Conservation (phyloP, 2,329 filamentous ascomycete species). For the Calonectria pseudoreteaudii region DNA sequence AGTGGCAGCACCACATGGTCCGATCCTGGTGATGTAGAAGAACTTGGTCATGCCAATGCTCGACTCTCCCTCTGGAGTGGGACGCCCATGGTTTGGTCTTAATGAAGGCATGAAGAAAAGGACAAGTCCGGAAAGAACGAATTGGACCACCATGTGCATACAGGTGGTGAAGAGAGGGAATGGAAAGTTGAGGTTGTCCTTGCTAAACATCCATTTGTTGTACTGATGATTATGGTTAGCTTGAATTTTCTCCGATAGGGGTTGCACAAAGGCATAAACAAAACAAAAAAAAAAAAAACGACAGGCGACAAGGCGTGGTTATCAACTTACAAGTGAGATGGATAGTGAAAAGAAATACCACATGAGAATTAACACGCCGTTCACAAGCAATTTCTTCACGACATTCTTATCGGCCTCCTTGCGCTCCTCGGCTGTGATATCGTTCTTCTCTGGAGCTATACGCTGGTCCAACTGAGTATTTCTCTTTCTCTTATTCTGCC, state of each 20-base stretch:
- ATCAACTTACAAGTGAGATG: constrained; percentile 82
- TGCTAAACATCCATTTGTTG: constrained; percentile 99
- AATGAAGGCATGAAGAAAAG: constrained; percentile 86
- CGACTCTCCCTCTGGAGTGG: constrained; percentile 66
- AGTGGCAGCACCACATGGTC: constrained; percentile 91
- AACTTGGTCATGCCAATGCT: constrained; percentile 81
- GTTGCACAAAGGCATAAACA: neutral
- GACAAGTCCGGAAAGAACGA: constrained; percentile 80
- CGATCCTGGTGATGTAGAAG: constrained; percentile 93
- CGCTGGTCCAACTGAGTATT: constrained; percentile 78
- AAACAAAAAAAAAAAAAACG: neutral
- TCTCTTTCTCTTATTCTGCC: constrained; percentile 73
- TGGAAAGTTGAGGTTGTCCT: constrained; percentile 85
- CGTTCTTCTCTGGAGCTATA: constrained; percentile 68
- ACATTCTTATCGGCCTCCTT: constrained; percentile 82
- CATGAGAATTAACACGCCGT: constrained; percentile 82
- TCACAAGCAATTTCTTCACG: constrained; percentile 75
- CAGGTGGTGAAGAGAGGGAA: constrained; percentile 97
- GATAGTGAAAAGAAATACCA: constrained; percentile 95
- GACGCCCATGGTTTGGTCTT: constrained; percentile 71
- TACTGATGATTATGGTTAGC: constrained; percentile 69
- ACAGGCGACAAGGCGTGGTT: neutral
- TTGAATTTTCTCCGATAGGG: neutral
- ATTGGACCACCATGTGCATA: constrained; percentile 96
- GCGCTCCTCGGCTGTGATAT: constrained; percentile 76